phyloP scores from a whole-genome alignment of 768 basidiomycete genomes.

The Mycena pura region DNA sequence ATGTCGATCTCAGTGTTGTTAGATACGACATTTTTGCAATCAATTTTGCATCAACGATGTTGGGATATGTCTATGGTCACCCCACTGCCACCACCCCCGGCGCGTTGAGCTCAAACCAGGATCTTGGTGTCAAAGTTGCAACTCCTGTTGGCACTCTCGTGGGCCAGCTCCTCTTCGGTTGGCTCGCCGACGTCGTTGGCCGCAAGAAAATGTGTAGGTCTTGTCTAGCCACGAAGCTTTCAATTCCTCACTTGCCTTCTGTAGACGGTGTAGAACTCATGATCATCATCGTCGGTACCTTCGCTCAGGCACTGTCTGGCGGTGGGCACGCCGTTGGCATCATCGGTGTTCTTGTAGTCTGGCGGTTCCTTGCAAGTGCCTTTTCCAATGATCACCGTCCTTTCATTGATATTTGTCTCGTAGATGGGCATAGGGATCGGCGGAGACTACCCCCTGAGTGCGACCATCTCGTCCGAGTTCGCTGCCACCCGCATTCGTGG shows the following conservation, averaged over 20 bases:
- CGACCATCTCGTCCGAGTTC: slow-evolving; percentile 91
- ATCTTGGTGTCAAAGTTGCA: slow-evolving; percentile 80
- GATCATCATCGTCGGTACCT: slow-evolving; percentile 82
- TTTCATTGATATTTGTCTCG: neutral
- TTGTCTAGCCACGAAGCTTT: neutral
- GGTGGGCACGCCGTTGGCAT: slow-evolving; percentile 70
- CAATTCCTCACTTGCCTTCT: neutral
- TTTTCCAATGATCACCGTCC: too few species aligned
- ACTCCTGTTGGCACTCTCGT: slow-evolving; percentile 78
- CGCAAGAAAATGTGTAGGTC: slow-evolving; percentile 81
- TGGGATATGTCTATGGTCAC: slow-evolving; percentile 79
- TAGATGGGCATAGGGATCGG: slow-evolving; percentile 86
- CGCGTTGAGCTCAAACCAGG: slow-evolving; percentile 61
- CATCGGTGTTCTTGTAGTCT: slow-evolving; percentile 79
- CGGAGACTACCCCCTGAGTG: slow-evolving; percentile 86
- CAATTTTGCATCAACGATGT: slow-evolving; percentile 83
- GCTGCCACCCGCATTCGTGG: slow-evolving; percentile 79
- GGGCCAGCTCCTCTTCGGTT: slow-evolving; percentile 82
- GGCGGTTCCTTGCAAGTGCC: slow-evolving; percentile 72
- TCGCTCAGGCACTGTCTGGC: slow-evolving; percentile 81
- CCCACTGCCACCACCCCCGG: slow-evolving; percentile 23
- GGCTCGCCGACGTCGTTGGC: slow-evolving; percentile 78
- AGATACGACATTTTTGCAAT: slow-evolving; percentile 90
- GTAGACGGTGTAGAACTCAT: slow-evolving; percentile 78
- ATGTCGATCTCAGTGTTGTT: neutral